Conservation (phyloP, 164 flowering plant species). For the Malania oleifera region DNA sequence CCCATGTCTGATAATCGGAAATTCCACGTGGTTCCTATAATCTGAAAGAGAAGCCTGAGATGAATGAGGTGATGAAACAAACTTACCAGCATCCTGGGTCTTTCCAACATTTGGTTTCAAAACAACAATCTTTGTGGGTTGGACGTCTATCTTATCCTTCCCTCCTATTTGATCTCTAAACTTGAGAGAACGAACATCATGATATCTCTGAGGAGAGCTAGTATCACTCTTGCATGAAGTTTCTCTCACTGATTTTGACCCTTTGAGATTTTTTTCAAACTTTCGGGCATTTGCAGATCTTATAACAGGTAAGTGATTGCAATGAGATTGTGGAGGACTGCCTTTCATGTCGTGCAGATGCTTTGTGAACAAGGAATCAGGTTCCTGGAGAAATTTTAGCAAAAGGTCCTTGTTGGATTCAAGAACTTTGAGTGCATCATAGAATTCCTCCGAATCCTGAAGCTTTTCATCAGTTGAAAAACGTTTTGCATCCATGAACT, state of each 20-base stretch:
- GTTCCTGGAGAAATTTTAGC: conserved; percentile 64
- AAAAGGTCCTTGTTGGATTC: conserved; percentile 66
- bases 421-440: conserved; percentile 55
- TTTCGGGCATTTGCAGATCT: conserved; percentile 28
- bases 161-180: conserved; percentile 19
- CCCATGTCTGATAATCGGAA: conserved; percentile 12
- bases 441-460: conserved; percentile 57
- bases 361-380: conserved; percentile 66
- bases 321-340: conserved; percentile 22
- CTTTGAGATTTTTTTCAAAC: conserved; percentile 12
- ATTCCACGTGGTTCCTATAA: conserved; percentile 21
- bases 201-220: conserved; percentile 21
- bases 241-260: conserved; percentile 26
- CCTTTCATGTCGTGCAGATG: conserved; percentile 52
- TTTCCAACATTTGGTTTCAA: conserved; percentile 69
- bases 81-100: conserved; percentile 17
- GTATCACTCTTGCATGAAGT: conserved; percentile 16
- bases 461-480: conserved; percentile 53
- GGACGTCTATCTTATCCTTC: conserved; percentile 17
- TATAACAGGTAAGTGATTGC: conserved; percentile 25
- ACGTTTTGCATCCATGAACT: conserved; percentile 54
- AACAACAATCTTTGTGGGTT: conserved; percentile 76
- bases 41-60: conserved; percentile 26
- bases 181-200: conserved; percentile 19
- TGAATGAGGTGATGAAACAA: conserved; percentile 32